These are phyloP conservation scores for Adansonia digitata DNA, from an alignment of 345 rosid species.

Conservation along the genomic window DNA sequence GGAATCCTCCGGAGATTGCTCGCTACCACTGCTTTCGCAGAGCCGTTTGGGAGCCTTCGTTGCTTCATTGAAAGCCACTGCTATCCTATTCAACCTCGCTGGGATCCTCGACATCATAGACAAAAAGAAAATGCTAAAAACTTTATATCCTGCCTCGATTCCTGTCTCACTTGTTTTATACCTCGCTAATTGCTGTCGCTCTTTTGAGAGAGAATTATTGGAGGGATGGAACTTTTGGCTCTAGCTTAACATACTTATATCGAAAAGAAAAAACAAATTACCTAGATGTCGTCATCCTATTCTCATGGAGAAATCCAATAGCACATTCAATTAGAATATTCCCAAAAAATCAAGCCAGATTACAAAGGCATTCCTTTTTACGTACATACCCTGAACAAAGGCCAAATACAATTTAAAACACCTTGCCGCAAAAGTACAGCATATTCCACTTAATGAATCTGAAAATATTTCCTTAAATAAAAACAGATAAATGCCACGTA, in stretches of 20 bases:
- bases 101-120: conserved; percentile 19
- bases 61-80: conserved; percentile 16
- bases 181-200: background rate
- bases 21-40: conserved; percentile 70
- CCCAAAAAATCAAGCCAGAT: background rate
- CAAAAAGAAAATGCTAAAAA: background rate
- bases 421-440: background rate
- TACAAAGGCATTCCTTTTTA: background rate
- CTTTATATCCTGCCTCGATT: too few species aligned
- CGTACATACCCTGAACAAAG: background rate
- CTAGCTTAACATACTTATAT: background rate
- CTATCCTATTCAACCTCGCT: conserved; percentile 22
- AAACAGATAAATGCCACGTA: background rate
- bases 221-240: background rate
- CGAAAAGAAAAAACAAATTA: background rate
- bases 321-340: background rate
- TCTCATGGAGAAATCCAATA: background rate
- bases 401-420: background rate
- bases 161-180: too few species aligned
- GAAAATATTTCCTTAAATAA: background rate
- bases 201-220: background rate
- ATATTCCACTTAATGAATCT: background rate
- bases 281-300: background rate
- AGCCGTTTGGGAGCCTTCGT: conserved; percentile 15
- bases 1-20: conserved; percentile 36